phyloP scores from a whole-genome alignment of 1,284 basidiomycete genomes.

The Blastosporella zonata region DNA sequence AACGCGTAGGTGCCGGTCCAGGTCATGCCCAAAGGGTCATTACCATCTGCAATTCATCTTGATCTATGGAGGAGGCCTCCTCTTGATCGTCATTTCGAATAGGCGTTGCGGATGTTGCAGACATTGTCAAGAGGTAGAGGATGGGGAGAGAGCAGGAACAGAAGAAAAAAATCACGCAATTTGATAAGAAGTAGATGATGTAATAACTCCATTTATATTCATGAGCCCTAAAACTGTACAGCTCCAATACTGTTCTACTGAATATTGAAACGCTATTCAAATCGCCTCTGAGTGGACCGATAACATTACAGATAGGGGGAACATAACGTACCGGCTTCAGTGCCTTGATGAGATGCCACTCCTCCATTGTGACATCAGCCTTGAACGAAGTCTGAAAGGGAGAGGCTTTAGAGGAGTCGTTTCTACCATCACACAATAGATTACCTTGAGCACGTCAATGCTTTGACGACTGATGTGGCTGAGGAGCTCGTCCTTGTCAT shows the following conservation, averaged over 20 bases:
- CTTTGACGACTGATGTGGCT: conserved; percentile 90
- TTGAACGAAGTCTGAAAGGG: conserved; percentile 75
- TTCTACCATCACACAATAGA: conserved; percentile 13
- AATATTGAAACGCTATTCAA: conserved; percentile 44
- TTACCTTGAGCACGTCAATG: conserved; percentile 92
- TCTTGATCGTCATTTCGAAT: conserved; percentile 21
- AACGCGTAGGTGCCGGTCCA: conserved; percentile 26
- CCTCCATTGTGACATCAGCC: conserved; percentile 86
- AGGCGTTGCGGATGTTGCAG: conserved; percentile 11
- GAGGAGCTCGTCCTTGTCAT: conserved; percentile 93
- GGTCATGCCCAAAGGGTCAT: conserved; percentile 30
- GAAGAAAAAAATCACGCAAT: neutral
- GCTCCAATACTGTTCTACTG: conserved; percentile 27
- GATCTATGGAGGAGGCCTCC: conserved; percentile 36
- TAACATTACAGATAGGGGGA: neutral
- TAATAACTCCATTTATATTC: conserved; percentile 6
- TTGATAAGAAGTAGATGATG: conserved; percentile 6
- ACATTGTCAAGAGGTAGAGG: conserved; percentile 19
- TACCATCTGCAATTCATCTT: conserved; percentile 66
- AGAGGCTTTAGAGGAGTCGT: conserved; percentile 6
- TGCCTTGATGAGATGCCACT: conserved; percentile 92
- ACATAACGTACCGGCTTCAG: conserved; percentile 73
- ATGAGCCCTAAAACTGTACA: neutral
- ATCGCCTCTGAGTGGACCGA: conserved; percentile 1
- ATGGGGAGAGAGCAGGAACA: neutral